Evolutionary conservation across 148 eudicot species (phyloP).

Genomic region (Cornus suecica): DNA sequence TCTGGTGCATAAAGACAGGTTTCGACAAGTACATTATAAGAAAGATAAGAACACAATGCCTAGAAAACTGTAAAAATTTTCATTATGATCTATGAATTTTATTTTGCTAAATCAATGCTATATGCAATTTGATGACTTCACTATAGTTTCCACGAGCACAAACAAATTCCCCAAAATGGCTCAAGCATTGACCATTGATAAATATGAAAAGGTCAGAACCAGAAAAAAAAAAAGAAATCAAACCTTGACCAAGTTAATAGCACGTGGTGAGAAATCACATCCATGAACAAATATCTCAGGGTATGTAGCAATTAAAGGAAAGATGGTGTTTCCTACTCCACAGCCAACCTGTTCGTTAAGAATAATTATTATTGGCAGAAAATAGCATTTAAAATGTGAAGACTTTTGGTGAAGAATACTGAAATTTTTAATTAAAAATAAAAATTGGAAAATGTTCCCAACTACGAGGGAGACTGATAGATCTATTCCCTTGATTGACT

Average conservation of each 20-base stretch:
- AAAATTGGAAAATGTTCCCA: background rate
- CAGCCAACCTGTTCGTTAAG: conserved; percentile 74
- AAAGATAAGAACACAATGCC: background rate
- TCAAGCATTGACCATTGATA: background rate
- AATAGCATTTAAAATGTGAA: background rate
- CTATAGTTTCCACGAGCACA: background rate
- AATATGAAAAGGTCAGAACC: background rate
- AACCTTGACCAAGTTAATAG: conserved; percentile 88
- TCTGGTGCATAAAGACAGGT: background rate
- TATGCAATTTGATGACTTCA: conserved; percentile 2
- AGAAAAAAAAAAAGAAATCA: conserved; percentile 13
- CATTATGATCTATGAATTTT: background rate
- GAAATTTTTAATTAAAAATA: background rate
- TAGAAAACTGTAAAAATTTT: no score
- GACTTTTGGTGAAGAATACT: background rate
- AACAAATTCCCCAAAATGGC: background rate
- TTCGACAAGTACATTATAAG: background rate
- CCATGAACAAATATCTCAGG: conserved; percentile 78
- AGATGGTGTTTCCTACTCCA: conserved; percentile 95
- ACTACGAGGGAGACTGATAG: background rate
- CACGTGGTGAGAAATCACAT: conserved; percentile 94
- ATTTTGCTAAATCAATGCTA: background rate
- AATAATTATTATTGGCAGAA: conserved; percentile 1
- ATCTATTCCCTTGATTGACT: background rate
- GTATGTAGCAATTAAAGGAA: conserved; percentile 76